These are phyloP conservation scores for Eucalyptus curtisii DNA, from an alignment of 345 rosid genomes.

Conservation along the genomic window DNA sequence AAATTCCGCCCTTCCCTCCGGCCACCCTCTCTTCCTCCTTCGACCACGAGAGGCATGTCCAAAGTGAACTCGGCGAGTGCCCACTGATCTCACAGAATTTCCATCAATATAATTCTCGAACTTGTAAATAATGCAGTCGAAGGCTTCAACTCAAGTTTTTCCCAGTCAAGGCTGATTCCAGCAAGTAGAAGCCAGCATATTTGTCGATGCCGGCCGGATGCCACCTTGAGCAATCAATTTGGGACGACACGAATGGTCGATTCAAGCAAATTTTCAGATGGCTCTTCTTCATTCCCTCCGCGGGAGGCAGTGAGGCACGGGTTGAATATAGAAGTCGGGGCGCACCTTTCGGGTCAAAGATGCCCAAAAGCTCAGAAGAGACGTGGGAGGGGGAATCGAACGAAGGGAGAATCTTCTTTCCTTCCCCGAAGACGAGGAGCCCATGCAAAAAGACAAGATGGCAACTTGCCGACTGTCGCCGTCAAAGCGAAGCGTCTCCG, in stretches of 20 bases:
- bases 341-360: background rate
- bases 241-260: background rate
- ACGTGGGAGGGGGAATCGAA: background rate
- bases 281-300: background rate
- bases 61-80: conserved; percentile 22
- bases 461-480: background rate
- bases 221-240: background rate
- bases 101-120: background rate
- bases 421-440: background rate
- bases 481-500: background rate
- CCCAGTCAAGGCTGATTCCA: background rate
- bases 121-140: background rate
- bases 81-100: background rate
- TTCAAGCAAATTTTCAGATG: background rate
- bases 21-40: conserved; percentile 13
- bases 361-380: too few relatives aligned
- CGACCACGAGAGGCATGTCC: conserved; percentile 31
- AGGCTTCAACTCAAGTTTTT: background rate
- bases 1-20: background rate
- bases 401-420: background rate
- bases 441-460: background rate
- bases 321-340: too few relatives aligned
- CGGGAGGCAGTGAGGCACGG: background rate
- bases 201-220: background rate
- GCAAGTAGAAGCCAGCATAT: background rate